phyloP scores from a whole-genome alignment of 768 basidiomycete species.

The Daedalea quercina region DNA sequence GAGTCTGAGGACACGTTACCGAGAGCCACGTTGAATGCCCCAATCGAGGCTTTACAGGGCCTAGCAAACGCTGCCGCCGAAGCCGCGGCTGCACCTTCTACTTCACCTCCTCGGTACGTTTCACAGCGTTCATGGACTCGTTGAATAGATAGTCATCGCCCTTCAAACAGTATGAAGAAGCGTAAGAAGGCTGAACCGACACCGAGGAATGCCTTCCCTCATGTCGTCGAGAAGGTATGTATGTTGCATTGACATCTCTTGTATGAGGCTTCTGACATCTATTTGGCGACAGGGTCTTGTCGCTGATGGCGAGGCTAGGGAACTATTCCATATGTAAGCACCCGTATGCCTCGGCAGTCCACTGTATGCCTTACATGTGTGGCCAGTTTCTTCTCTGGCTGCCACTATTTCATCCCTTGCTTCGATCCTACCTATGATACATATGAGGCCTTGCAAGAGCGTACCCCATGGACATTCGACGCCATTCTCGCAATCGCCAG shows the following conservation, averaged over 20 bases:
- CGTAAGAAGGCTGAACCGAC: constrained; percentile 80
- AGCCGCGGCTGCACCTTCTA: constrained; percentile 75
- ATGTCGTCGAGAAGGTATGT: constrained; percentile 78
- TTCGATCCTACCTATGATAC: constrained; percentile 93
- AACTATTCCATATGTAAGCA: constrained; percentile 84
- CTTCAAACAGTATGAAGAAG: constrained; percentile 59
- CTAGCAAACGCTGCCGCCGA: constrained; percentile 94
- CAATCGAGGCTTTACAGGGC: constrained; percentile 91
- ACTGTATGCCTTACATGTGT: constrained; percentile 7
- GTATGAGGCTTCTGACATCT: neutral
- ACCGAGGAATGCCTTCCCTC: constrained; percentile 80
- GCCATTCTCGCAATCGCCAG: constrained; percentile 88
- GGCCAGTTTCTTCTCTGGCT: constrained; percentile 87
- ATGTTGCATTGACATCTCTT: neutral
- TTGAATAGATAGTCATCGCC: too few species aligned
- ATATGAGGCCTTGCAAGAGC: constrained; percentile 85
- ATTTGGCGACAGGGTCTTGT: constrained; percentile 63
- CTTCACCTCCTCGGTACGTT: constrained; percentile 52
- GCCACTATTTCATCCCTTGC: constrained; percentile 92
- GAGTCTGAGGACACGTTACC: constrained; percentile 89
- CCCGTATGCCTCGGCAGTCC: constrained; percentile 36
- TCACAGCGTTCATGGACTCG: too few species aligned
- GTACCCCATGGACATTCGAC: constrained; percentile 94
- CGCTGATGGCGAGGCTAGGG: constrained; percentile 77
- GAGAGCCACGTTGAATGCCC: constrained; percentile 78